Percentiles rank a stretch among this genome's conserved stretches.
These are phyloP conservation scores for Cenococcum geophilum DNA, from an alignment of 495 filamentous ascomycete species.

Conservation along the genomic window DNA sequence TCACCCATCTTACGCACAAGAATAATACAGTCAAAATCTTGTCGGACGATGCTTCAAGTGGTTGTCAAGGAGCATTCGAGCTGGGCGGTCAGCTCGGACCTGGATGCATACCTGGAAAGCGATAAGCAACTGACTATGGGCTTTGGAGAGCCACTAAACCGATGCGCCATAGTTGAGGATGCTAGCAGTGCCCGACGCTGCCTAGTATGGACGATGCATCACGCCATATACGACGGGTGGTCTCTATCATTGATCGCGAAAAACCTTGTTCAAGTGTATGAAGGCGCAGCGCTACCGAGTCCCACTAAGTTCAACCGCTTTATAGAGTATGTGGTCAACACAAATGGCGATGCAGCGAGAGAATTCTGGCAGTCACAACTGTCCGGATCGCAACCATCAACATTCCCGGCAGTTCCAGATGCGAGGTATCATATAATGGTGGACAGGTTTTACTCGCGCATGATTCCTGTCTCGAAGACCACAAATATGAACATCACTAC, in stretches of 20 bases:
- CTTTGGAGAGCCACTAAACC: constrained; percentile 13
- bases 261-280: background rate
- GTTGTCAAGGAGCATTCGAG: constrained; percentile 20
- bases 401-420: too few species aligned
- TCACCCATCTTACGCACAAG: constrained; percentile 41
- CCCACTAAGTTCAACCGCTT: too few species aligned
- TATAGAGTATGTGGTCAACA: too few species aligned
- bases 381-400: too few species aligned
- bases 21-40: constrained; percentile 33
- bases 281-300: background rate
- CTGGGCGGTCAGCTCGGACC: constrained; percentile 9
- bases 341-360: too few species aligned
- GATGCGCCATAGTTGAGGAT: constrained; percentile 23
- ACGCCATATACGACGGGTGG: constrained; percentile 64
- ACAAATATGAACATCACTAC: background rate
- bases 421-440: background rate
- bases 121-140: constrained; percentile 15
- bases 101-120: constrained; percentile 19
- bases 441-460: too few species aligned
- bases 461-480: too few species aligned
- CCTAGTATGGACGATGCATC: constrained; percentile 51
- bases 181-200: background rate
- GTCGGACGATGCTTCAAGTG: constrained; percentile 29
- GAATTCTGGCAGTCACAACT: background rate
- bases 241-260: constrained; percentile 5